Conservation (phyloP, 495 filamentous ascomycete species). For the Daldinia concentrica region DNA sequence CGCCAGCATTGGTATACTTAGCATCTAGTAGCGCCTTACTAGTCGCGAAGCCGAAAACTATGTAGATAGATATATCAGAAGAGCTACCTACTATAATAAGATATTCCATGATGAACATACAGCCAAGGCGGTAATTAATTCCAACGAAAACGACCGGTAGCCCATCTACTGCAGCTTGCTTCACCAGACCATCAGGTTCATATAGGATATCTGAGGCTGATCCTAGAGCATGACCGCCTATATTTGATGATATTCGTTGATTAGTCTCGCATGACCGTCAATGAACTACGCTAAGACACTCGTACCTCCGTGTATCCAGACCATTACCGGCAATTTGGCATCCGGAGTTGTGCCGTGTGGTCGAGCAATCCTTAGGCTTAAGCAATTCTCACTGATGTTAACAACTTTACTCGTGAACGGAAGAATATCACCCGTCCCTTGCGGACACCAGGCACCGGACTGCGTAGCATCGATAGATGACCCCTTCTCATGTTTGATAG, state of each 20-base stretch:
- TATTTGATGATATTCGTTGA: neutral
- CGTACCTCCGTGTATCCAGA: constrained; percentile 53
- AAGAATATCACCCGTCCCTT: constrained; percentile 17
- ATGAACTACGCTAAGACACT: neutral
- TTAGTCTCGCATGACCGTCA: neutral
- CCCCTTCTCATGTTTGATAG: neutral
- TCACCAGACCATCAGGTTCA: neutral
- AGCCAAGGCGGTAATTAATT: neutral
- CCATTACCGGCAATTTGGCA: constrained; percentile 52
- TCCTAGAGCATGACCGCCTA: neutral
- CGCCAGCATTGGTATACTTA: neutral
- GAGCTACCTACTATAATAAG: neutral
- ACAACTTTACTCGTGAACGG: constrained; percentile 26
- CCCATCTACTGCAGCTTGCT: neutral
- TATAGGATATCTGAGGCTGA: neutral
- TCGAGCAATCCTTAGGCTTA: constrained; percentile 53
- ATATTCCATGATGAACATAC: neutral
- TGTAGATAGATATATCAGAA: neutral
- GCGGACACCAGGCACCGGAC: neutral
- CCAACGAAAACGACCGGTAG: neutral
- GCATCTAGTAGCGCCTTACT: neutral
- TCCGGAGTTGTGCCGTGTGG: constrained; percentile 39
- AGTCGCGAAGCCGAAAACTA: neutral
- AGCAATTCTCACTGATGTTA: constrained; percentile 52
- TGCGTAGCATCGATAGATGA: neutral